Evolutionary conservation across 2,329 filamentous ascomycete genomes (phyloP), one percentile per base, ranked within the genome.

Genomic region (Mycogone perniciosa): DNA sequence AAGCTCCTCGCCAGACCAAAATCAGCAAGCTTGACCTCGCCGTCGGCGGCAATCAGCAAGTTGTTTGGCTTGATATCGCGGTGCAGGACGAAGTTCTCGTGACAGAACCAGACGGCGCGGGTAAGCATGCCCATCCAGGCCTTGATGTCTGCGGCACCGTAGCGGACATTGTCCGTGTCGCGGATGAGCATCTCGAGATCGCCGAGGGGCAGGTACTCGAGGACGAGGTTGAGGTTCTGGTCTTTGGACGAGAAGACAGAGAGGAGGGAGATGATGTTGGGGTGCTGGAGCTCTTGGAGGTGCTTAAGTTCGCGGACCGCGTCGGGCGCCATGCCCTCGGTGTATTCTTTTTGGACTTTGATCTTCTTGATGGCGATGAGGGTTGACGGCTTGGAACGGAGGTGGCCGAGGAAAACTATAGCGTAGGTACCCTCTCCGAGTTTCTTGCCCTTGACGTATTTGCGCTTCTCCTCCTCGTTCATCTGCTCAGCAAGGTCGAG

Each of bases 31-130:
- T 97, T 97, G 64, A 99, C 83, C 63, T 92, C 88, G 44, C 93
- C 92, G 65, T 96, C 88, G 39, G 89, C 87, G 26, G 90, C 90
- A 61, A 99, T 95, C 53, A 99, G 78, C 70, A 97, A 74, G 73
- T 99, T 99, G 80, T 97, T 97, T 44, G 92, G 92, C 72, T 99
- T 99, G 76, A 99, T 97, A 75, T 99, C 93, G 60, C 93, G 88
- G 71, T 99, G 93, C 31, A 99, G 78, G 13, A 99, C 82, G 61
- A 86, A 92, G 67, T 93, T 95, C 65, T 91, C 88, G 69, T 99
- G 93, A 69, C 93, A 97, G 75, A 95, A 99, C 85, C 89, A 95
- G 30, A 97, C 83, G 29, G 88, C 93, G 39, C 92, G 84, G 30
- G 81, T 81, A n/a, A 97, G 79, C 93, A 97, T 97, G 56, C 88